phyloP scores from a whole-genome alignment of 108 stramenopile species.

The Discostella pseudostelligera region DNA sequence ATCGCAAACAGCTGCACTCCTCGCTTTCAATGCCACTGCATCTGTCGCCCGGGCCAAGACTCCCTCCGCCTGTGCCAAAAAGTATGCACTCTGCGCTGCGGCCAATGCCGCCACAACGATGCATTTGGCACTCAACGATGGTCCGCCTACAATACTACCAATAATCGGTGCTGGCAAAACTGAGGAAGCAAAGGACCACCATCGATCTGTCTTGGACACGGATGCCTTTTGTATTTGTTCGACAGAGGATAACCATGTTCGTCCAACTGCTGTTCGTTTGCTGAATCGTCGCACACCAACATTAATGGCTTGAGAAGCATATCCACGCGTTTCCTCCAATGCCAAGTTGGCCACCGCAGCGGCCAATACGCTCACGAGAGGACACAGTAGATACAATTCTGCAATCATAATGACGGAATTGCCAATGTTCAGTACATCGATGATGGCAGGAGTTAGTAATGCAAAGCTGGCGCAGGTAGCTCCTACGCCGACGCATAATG shows the following conservation, averaged over 20 bases:
- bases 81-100: slow-evolving; percentile 84
- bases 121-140: slow-evolving; percentile 64
- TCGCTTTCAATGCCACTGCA: slow-evolving; percentile 83
- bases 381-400: slow-evolving; percentile 79
- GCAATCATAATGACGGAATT: slow-evolving; percentile 50
- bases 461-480: slow-evolving; percentile 78
- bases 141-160: slow-evolving; percentile 74
- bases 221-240: slow-evolving; percentile 73
- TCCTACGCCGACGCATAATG: slow-evolving; percentile 86
- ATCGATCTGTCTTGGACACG: slow-evolving; percentile 40
- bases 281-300: slow-evolving; percentile 89
- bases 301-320: slow-evolving; percentile 62
- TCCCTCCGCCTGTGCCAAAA: slow-evolving; percentile 72
- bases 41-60: slow-evolving; percentile 73
- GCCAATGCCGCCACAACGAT: slow-evolving; percentile 80
- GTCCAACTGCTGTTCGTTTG: slow-evolving; percentile 61
- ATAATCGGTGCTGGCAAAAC: slow-evolving; percentile 80
- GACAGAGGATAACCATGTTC: slow-evolving; percentile 74
- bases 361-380: slow-evolving; percentile 62
- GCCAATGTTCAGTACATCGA: slow-evolving; percentile 43
- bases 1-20: slow-evolving; percentile 85
- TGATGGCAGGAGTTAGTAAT: slow-evolving; percentile 71
- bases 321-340: slow-evolving; percentile 62
- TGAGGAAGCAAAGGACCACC: slow-evolving; percentile 63
- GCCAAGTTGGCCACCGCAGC: slow-evolving; percentile 77